phyloP scores from a whole-genome alignment of 2,329 filamentous ascomycete genomes.

The Magnaporthiopsis rhizophila region DNA sequence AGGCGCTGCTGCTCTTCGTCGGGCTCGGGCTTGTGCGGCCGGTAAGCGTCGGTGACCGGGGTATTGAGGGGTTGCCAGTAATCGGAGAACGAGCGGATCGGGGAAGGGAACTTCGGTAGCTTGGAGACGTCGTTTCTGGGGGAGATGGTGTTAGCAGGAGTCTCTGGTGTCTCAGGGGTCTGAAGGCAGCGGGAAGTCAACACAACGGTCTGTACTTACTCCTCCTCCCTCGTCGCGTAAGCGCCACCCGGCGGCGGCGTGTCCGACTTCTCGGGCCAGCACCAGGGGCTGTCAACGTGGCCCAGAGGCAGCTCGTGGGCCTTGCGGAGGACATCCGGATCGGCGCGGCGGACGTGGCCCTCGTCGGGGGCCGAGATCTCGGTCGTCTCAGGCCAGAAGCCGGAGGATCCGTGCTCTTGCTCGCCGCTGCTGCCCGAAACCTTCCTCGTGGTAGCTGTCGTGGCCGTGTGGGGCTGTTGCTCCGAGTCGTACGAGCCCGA shows the following conservation, averaged over 20 bases:
- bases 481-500: neutral
- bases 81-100: neutral
- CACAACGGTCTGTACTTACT: neutral
- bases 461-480: neutral
- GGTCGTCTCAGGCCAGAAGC: constrained; percentile 4
- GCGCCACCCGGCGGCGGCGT: neutral
- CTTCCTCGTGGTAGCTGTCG: neutral
- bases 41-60: neutral
- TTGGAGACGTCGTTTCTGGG: neutral
- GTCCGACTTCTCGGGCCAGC: constrained; percentile 6
- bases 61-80: neutral
- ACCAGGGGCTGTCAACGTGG: constrained; percentile 1
- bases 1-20: neutral
- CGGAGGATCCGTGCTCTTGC: neutral
- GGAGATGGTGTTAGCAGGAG: neutral
- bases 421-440: neutral
- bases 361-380: neutral
- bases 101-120: neutral
- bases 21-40: neutral
- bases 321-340: neutral
- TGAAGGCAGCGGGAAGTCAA: neutral
- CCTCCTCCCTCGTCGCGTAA: neutral
- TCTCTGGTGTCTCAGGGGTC: too few relatives aligned
- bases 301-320: neutral
- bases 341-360: neutral